Percentiles rank a stretch among this genome's conserved stretches.
These are phyloP conservation scores for Rhynchosporium graminicola DNA, from an alignment of 2,329 filamentous ascomycete genomes.

Conservation along the genomic window DNA sequence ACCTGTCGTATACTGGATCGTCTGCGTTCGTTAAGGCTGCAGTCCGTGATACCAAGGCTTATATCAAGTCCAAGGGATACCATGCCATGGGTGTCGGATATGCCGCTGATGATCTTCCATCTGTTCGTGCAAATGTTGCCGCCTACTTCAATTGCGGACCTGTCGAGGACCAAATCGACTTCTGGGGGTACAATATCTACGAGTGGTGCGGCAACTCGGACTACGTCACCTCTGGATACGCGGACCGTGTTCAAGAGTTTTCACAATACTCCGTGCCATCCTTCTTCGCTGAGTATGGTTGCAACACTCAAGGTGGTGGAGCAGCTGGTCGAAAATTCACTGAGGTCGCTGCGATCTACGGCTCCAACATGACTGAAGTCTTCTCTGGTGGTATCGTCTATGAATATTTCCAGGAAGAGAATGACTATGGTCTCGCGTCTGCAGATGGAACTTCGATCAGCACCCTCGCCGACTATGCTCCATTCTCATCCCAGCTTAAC, in stretches of 20 bases:
- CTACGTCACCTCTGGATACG: constrained; percentile 76
- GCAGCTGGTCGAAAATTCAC: constrained; percentile 66
- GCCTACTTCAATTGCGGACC: constrained; percentile 92
- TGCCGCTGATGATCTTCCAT: constrained; percentile 87
- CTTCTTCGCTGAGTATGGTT: constrained; percentile 98
- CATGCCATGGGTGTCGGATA: constrained; percentile 87
- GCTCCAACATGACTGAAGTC: constrained; percentile 75
- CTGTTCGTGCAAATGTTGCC: constrained; percentile 77
- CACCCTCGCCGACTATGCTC: constrained; percentile 62
- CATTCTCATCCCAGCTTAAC: constrained; percentile 55
- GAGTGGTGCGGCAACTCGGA: constrained; percentile 90
- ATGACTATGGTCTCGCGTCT: constrained; percentile 66
- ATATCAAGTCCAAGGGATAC: constrained; percentile 79
- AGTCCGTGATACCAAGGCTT: constrained; percentile 89
- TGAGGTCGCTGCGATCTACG: constrained; percentile 81
- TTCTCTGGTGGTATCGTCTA: constrained; percentile 97
- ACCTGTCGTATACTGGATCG: constrained; percentile 79
- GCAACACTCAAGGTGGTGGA: constrained; percentile 64
- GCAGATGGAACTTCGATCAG: constrained; percentile 56
- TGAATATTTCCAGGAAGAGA: constrained; percentile 91
- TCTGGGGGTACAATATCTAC: constrained; percentile 99
- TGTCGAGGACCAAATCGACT: constrained; percentile 72
- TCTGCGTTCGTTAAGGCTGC: constrained; percentile 97
- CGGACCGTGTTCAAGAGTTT: constrained; percentile 81
- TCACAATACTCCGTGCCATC: constrained; percentile 83